A percentile compares a stretch with the other conserved stretches of the same genome.
phyloP scores from a whole-genome alignment of 208 protist species.

The Leishmania amazonensis region DNA sequence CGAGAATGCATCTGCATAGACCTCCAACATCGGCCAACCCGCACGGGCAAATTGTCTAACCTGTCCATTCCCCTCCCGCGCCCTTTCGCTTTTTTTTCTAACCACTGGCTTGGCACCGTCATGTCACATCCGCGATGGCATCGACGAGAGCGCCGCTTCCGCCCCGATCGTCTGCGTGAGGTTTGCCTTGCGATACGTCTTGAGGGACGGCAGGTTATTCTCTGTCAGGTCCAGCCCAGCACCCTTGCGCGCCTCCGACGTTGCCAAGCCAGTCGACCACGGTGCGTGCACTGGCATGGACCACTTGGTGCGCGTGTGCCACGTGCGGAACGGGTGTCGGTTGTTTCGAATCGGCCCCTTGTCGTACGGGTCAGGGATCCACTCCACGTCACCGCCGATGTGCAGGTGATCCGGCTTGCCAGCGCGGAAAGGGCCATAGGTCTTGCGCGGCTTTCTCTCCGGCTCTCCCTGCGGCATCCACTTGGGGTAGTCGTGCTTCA shows the following conservation, averaged over 20 bases:
- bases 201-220: slow-evolving; percentile 56
- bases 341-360: slow-evolving; percentile 60
- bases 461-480: slow-evolving; percentile 88
- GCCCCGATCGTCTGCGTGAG: slow-evolving; percentile 77
- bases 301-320: slow-evolving; percentile 90
- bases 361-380: slow-evolving; percentile 87
- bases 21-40: not conserved
- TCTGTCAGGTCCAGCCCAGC: slow-evolving; percentile 63
- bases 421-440: slow-evolving; percentile 72
- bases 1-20: not conserved
- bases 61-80: not conserved
- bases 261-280: slow-evolving; percentile 80
- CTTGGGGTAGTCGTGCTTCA: slow-evolving; percentile 58
- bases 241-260: slow-evolving; percentile 74
- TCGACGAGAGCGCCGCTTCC: slow-evolving; percentile 65
- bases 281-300: slow-evolving; percentile 86
- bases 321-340: slow-evolving; percentile 80
- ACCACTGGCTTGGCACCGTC: not conserved
- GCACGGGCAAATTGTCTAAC: not conserved
- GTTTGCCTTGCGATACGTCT: slow-evolving; percentile 61
- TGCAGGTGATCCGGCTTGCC: slow-evolving; percentile 58
- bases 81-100: not conserved
- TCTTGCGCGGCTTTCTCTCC: slow-evolving; percentile 48
- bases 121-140: slow-evolving; percentile 35
- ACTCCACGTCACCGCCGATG: slow-evolving; percentile 75